These are phyloP conservation scores for Eimeria mitis DNA, from an alignment of 169 alveolate species.

Conservation along the genomic window DNA sequence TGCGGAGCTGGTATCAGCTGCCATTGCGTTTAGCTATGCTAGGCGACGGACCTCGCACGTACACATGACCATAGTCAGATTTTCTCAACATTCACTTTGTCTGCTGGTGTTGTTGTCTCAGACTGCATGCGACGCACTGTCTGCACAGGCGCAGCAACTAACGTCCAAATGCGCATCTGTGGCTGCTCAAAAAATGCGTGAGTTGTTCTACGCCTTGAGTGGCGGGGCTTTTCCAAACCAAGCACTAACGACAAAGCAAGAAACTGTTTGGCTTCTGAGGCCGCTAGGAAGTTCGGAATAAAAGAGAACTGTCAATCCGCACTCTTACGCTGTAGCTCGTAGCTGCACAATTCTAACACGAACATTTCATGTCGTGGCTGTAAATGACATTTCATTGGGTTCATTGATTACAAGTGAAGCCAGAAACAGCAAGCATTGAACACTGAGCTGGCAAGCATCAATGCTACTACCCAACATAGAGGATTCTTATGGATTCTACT, in stretches of 20 bases:
- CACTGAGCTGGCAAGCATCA: neutral
- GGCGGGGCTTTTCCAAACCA: neutral
- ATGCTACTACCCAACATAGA: neutral
- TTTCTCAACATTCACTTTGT: neutral
- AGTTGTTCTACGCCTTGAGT: neutral
- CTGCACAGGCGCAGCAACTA: neutral
- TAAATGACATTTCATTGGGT: neutral
- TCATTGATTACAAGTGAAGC: neutral
- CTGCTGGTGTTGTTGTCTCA: neutral
- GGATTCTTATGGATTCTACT: neutral
- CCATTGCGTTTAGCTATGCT: neutral
- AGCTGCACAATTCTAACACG: neutral
- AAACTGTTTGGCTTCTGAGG: neutral
- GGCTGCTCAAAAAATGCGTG: neutral
- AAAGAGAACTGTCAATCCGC: neutral
- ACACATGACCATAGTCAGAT: neutral
- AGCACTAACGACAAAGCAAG: neutral
- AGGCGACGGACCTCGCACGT: neutral
- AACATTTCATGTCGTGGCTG: neutral
- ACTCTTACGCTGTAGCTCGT: neutral
- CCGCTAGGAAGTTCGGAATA: neutral
- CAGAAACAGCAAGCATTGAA: neutral
- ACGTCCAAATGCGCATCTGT: too few species aligned
- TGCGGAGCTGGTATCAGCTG: neutral
- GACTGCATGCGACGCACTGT: neutral